Conservation (phyloP, 257 asterid species). For the Penstemon eatonii region DNA sequence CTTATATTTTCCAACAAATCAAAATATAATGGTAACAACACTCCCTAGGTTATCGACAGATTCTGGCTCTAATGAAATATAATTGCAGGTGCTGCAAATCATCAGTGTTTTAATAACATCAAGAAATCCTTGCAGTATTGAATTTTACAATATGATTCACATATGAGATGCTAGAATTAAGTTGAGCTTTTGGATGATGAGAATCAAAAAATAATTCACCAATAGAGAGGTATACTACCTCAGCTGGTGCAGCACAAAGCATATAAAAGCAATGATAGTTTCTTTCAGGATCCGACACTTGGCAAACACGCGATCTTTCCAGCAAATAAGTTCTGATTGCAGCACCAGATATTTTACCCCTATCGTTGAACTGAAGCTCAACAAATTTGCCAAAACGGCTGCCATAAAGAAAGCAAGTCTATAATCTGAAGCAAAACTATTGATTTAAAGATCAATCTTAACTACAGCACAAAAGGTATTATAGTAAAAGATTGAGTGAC, state of each 20-base stretch:
- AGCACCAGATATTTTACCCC: conserved; percentile 85
- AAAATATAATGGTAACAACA: background rate
- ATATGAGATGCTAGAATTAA: background rate
- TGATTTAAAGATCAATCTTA: conserved; percentile 6
- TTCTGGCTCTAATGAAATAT: background rate
- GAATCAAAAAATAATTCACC: background rate
- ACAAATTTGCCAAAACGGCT: conserved; percentile 96
- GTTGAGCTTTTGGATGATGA: conserved; percentile 19
- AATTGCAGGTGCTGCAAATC: background rate
- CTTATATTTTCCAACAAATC: background rate
- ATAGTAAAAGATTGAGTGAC: conserved; percentile 33
- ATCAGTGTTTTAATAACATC: background rate
- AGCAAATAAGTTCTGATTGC: conserved; percentile 91
- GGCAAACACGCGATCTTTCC: conserved; percentile 95
- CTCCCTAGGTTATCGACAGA: background rate
- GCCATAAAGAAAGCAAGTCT: conserved; percentile 31
- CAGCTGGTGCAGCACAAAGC: conserved; percentile 91
- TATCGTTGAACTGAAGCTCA: conserved; percentile 77
- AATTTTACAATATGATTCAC: conserved; percentile 12
- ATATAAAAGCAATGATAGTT: conserved; percentile 92
- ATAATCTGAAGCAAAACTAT: conserved; percentile 16
- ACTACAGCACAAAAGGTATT: conserved; percentile 23
- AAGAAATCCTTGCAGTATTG: background rate
- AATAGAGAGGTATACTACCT: conserved; percentile 42
- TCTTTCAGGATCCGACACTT: conserved; percentile 91